Conservation (phyloP, 768 basidiomycete genomes). For the Amanita muscaria region DNA sequence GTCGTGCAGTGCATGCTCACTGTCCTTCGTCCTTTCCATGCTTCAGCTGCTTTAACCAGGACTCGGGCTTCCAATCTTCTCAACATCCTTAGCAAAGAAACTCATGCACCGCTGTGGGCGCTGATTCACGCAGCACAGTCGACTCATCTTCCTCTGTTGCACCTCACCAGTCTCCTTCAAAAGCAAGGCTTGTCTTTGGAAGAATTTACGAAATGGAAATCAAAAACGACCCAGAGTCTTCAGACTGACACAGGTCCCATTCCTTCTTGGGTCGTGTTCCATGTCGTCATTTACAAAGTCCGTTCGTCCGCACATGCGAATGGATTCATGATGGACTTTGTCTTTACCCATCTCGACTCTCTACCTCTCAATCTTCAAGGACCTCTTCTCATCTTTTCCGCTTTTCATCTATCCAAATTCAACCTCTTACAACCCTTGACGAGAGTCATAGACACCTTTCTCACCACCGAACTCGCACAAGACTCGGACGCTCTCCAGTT, state of each 20-base stretch:
- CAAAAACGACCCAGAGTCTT: slow-evolving; percentile 18
- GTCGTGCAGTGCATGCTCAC: slow-evolving; percentile 10
- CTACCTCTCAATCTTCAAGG: slow-evolving; percentile 27
- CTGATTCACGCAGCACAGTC: slow-evolving; percentile 28
- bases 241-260: slow-evolving; percentile 7
- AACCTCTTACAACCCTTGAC: slow-evolving; percentile 39
- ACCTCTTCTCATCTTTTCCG: slow-evolving; percentile 36
- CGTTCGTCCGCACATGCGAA: slow-evolving; percentile 36
- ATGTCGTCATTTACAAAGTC: slow-evolving; percentile 39
- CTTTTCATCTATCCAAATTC: slow-evolving; percentile 41
- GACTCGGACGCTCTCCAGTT: slow-evolving; percentile 29
- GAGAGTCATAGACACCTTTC: slow-evolving; percentile 33
- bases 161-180: slow-evolving; percentile 23
- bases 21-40: slow-evolving; percentile 9
- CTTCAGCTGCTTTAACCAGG: slow-evolving; percentile 12
- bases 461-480: slow-evolving; percentile 24
- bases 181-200: slow-evolving; percentile 24
- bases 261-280: slow-evolving; percentile 51
- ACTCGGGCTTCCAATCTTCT: slow-evolving; percentile 24
- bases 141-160: slow-evolving; percentile 11
- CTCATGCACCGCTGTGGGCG: slow-evolving; percentile 33
- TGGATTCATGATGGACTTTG: slow-evolving; percentile 33
- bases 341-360: slow-evolving; percentile 28
- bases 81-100: slow-evolving; percentile 25
- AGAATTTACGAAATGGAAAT: slow-evolving; percentile 33